Evolutionary conservation across 75 land plant species (phyloP), one percentile per base, ranked within the genome.

Genomic region (Gnetum montanum): DNA sequence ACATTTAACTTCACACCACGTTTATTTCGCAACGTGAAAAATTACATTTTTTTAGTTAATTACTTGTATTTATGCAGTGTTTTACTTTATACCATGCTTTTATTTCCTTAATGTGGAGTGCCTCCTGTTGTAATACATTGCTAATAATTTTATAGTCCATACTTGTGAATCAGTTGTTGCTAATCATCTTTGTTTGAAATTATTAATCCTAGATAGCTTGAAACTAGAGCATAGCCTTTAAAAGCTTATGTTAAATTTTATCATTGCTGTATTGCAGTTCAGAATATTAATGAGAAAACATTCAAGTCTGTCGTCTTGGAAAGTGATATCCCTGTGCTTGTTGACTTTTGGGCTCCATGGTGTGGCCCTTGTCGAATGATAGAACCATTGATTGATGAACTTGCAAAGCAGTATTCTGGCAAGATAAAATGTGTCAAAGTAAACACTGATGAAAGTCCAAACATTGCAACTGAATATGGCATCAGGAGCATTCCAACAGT

Each of bases 291-390:
- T n/a, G 73, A 67, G 23, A 41, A 34, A 13, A 57, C 80, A 2
- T 89, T 81, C 76, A 60, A 79, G 3, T 52, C 59, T 16, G 43
- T 59, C 29, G 76, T 89, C 3, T 45, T 86, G 37, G 48, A 67
- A 4, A 79, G 87, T 35, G 68, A 70, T 6, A 38, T 70, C 23
- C 82, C 86, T 2, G 94, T 88, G 43, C 71, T 88, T 24, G 93
- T 88, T 35, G 90, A 88, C 54, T 88, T 88, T 41, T 88, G 93
- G 90, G 93, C 93, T 6, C 93, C 93, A 2, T 88, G 85, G 90
- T 88, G 93, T 49, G 93, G 93, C 13, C 93, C 90, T 8, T 85
- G 94, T 35, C 65, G 82, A 58, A 85, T 85, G 90, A 81, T 88
- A 19, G 85, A 72, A 1, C 90, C 94, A 13, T 59, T 85, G 34